These are phyloP conservation scores for Chytriomyces sp. DNA, from an alignment of 192 early-diverging fungal genomes.

Conservation along the genomic window DNA sequence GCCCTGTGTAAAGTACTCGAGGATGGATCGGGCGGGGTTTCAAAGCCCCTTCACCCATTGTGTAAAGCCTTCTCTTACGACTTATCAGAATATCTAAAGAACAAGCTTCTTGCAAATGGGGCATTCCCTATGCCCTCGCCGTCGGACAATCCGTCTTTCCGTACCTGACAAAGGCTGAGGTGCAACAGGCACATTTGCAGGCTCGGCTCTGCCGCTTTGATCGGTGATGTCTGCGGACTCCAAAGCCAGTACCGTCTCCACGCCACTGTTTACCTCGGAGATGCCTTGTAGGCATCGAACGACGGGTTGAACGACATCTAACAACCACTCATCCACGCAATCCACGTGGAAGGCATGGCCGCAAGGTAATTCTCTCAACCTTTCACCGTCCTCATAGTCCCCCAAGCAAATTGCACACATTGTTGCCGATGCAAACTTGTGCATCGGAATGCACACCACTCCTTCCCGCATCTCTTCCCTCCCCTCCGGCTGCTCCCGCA, in stretches of 20 bases:
- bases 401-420: constrained; percentile 72
- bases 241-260: no score
- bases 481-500: background rate
- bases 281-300: no score
- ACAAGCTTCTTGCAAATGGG: constrained; percentile 5
- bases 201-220: no score
- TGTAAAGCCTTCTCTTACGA: no score
- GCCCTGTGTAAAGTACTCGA: no score
- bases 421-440: background rate
- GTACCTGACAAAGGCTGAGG: background rate
- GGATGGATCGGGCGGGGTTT: no score
- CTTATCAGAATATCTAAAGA: no score
- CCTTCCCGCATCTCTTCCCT: background rate
- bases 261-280: no score
- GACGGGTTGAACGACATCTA: background rate
- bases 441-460: background rate
- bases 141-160: background rate
- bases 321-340: constrained; percentile 59
- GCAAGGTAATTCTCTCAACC: constrained; percentile 59
- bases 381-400: constrained; percentile 64
- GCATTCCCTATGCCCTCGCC: constrained; percentile 11
- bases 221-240: no score
- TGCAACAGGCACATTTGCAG: no score
- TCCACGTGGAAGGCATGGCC: constrained; percentile 63
- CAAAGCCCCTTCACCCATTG: no score